Conservation (phyloP, 148 eudicot species). For the Polygonum maritimum region DNA sequence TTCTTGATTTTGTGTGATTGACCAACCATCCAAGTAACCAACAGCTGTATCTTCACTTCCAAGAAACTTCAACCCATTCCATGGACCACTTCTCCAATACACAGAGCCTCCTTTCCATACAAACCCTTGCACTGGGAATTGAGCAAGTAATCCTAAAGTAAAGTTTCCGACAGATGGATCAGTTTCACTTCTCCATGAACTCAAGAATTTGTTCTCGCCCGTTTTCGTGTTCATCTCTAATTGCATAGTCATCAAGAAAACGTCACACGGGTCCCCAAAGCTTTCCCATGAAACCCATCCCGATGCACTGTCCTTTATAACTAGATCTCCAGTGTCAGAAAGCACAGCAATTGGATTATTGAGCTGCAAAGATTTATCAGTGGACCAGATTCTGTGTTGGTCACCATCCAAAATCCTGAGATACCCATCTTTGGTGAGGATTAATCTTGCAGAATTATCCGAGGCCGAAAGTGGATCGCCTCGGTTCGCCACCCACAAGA, state of each 20-base stretch:
- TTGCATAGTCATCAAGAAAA: slow-evolving; percentile 19
- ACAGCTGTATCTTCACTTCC: slow-evolving; percentile 10
- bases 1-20: slow-evolving; percentile 4
- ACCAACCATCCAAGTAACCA: neutral
- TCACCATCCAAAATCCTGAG: slow-evolving; percentile 25
- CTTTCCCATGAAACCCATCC: slow-evolving; percentile 24
- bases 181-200: slow-evolving; percentile 33
- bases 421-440: slow-evolving; percentile 22
- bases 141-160: slow-evolving; percentile 14
- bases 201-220: slow-evolving; percentile 1
- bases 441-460: slow-evolving; percentile 19
- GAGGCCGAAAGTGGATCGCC: slow-evolving; percentile 25
- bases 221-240: slow-evolving; percentile 6
- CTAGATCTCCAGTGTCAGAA: slow-evolving; percentile 30
- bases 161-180: slow-evolving; percentile 41
- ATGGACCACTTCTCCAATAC: slow-evolving; percentile 37
- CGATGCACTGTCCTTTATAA: slow-evolving; percentile 12
- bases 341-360: slow-evolving; percentile 18
- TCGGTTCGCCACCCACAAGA: slow-evolving; percentile 47
- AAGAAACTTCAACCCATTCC: slow-evolving; percentile 24
- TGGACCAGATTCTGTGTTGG: slow-evolving; percentile 26
- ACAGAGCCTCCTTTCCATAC: slow-evolving; percentile 26
- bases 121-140: slow-evolving; percentile 14
- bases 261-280: slow-evolving; percentile 25
- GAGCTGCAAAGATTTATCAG: slow-evolving; percentile 9